These are phyloP conservation scores for Scleromitrula shiraiana DNA, from an alignment of 2,329 filamentous ascomycete genomes.

Conservation along the genomic window DNA sequence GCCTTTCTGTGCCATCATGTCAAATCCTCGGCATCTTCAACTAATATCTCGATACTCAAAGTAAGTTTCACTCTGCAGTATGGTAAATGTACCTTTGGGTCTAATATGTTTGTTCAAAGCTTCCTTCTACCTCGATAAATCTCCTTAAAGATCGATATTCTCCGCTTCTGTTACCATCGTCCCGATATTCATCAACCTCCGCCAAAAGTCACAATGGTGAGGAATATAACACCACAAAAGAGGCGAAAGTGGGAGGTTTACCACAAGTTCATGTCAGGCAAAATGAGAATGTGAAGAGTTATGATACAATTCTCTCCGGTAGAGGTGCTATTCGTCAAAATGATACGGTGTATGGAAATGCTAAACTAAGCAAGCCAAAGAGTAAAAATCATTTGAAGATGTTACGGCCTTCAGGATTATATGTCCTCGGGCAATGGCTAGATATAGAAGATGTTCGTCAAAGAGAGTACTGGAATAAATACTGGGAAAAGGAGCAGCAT, in stretches of 20 bases:
- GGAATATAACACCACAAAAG: neutral
- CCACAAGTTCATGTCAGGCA: neutral
- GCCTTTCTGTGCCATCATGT: slow-evolving; percentile 12
- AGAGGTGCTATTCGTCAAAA: too few relatives aligned
- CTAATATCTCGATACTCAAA: neutral
- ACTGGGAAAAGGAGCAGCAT: slow-evolving; percentile 6
- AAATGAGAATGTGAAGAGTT: neutral
- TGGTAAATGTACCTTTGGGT: neutral
- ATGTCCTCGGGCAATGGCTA: slow-evolving; percentile 15
- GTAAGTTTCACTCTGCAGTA: neutral
- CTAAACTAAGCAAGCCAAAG: neutral
- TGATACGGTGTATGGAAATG: too few relatives aligned
- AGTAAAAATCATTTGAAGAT: neutral
- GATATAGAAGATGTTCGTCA: slow-evolving; percentile 9
- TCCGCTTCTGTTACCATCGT: neutral
- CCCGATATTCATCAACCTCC: neutral
- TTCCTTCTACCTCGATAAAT: neutral
- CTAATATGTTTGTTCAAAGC: slow-evolving; percentile 1
- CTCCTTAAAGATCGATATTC: neutral
- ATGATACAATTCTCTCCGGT: too few relatives aligned
- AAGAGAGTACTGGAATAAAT: slow-evolving; percentile 3
- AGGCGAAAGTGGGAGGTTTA: neutral
- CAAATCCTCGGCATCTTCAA: neutral
- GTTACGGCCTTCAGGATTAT: neutral
- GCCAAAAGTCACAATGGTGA: neutral